Conservation (phyloP, 2,329 filamentous ascomycete species). For the Ophiocordyceps camponoti-floridani region DNA sequence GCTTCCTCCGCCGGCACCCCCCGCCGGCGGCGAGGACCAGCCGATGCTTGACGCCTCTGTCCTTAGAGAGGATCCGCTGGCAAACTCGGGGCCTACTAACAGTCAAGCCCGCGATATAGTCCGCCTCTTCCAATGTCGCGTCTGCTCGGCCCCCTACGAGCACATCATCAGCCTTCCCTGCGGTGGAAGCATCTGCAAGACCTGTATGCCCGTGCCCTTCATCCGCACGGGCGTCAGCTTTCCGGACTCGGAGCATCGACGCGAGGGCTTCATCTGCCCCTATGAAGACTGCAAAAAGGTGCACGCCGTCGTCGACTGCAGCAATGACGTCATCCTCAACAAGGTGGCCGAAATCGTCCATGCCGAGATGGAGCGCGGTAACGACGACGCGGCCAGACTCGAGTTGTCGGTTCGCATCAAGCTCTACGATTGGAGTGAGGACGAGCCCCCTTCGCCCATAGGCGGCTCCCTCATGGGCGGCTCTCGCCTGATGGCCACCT, state of each 20-base stretch:
- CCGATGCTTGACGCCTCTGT: not conserved
- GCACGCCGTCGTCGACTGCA: conserved; percentile 63
- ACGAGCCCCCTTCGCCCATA: not conserved
- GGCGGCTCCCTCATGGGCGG: conserved; percentile 20
- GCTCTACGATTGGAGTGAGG: conserved; percentile 12
- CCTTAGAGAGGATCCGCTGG: not conserved
- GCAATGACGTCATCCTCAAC: conserved; percentile 55
- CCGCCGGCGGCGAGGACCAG: not conserved
- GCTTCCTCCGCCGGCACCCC: not conserved
- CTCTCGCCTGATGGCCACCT: conserved; percentile 47
- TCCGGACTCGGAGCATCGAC: conserved; percentile 47
- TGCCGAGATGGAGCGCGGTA: conserved; percentile 27
- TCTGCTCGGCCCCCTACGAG: conserved; percentile 50
- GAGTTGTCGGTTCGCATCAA: conserved; percentile 19
- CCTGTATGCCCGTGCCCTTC: conserved; percentile 52
- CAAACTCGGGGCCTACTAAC: not conserved
- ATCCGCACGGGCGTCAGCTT: conserved; percentile 58
- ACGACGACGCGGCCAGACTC: conserved; percentile 8
- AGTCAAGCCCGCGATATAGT: conserved; percentile 21
- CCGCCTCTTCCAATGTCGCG: conserved; percentile 58
- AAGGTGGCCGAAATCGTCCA: conserved; percentile 49
- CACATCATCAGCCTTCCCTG: conserved; percentile 65
- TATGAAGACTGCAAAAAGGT: conserved; percentile 47
- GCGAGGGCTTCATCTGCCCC: conserved; percentile 58
- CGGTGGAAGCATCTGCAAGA: conserved; percentile 58